Evolutionary conservation across 257 asterid genomes (phyloP).

Genomic region (Solanum piurae): DNA sequence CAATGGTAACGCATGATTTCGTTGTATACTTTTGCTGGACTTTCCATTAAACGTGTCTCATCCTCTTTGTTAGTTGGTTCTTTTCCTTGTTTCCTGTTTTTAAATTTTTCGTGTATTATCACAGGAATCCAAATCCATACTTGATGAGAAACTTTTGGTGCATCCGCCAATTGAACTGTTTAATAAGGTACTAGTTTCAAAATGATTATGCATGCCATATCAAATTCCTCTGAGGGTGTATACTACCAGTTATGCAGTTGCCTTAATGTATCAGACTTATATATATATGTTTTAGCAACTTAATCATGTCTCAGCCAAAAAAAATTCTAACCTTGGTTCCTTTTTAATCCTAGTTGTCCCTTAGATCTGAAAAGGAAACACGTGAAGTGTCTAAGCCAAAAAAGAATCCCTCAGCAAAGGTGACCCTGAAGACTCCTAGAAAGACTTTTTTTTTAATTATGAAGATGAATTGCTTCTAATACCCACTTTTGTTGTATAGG

Average conservation of each 20-base stretch:
- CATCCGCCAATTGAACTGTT: conserved; percentile 47
- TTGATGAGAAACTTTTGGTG: conserved; percentile 12
- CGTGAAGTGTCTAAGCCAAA: conserved; percentile 15
- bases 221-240: neutral
- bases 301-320: neutral
- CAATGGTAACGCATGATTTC: neutral
- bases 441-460: neutral
- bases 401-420: conserved; percentile 25
- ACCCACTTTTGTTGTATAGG: conserved; percentile 15
- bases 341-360: conserved; percentile 42
- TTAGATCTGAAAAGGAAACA: conserved; percentile 27
- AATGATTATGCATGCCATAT: neutral
- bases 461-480: neutral
- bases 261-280: neutral
- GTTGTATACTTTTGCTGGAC: neutral
- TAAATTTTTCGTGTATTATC: neutral
- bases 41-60: neutral
- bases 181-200: conserved; percentile 30
- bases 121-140: conserved; percentile 32
- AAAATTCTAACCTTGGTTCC: neutral
- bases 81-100: neutral
- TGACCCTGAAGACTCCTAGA: conserved; percentile 13
- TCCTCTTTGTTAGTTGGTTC: neutral
- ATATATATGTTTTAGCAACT: neutral
- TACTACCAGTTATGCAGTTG: neutral